Conservation (phyloP, 495 filamentous ascomycete species). For the Cercophora sp. region DNA sequence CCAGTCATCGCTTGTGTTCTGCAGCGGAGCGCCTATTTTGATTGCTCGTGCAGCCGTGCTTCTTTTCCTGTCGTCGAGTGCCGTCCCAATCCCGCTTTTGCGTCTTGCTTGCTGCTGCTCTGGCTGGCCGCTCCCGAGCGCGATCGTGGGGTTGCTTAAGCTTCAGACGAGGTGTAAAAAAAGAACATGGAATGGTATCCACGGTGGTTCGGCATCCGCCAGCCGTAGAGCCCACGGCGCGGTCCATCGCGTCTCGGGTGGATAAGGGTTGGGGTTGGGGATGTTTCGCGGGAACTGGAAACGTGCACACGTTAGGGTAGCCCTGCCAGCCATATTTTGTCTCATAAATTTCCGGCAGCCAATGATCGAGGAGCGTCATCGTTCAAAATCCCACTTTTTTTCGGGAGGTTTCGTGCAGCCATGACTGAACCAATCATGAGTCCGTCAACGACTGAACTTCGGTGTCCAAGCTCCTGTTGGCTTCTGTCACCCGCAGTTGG, state of each 20-base stretch:
- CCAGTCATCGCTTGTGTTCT: constrained; percentile 9
- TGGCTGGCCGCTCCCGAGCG: neutral
- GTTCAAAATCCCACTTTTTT: constrained; percentile 10
- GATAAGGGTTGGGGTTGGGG: too few species aligned
- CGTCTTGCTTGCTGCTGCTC: neutral
- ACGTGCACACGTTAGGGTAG: too few species aligned
- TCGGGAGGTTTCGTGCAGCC: constrained; percentile 10
- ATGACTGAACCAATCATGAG: constrained; percentile 9
- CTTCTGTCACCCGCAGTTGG: too few species aligned
- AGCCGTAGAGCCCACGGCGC: too few species aligned
- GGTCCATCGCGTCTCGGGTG: too few species aligned
- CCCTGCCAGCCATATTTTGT: neutral
- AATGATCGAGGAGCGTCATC: neutral
- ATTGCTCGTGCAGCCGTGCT: constrained; percentile 15
- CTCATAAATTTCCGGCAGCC: constrained; percentile 13
- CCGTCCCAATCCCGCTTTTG: constrained; percentile 6
- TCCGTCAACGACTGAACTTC: too few species aligned
- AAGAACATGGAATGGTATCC: neutral
- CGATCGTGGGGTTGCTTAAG: neutral
- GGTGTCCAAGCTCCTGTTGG: too few species aligned
- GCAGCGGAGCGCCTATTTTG: constrained; percentile 19
- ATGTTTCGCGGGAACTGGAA: neutral
- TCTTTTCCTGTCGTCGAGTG: constrained; percentile 10
- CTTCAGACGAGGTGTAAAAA: too few species aligned
- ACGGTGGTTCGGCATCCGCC: too few species aligned